Evolutionary conservation across 1,284 basidiomycete genomes (phyloP).

Genomic region (Calocybe gambosa): DNA sequence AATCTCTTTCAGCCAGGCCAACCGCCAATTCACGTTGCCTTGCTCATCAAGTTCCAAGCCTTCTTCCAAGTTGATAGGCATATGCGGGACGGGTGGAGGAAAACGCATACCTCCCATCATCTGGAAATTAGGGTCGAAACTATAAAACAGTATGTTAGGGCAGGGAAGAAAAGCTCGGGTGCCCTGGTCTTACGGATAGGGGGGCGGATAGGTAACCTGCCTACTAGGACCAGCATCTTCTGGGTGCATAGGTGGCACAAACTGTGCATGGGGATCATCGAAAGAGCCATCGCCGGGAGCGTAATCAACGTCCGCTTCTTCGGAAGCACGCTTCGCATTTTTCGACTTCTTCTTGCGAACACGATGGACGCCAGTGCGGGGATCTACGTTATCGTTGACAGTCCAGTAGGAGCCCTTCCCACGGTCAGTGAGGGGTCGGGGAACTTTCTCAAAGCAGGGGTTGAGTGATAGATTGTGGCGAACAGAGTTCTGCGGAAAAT

Average conservation of each 20-base stretch:
- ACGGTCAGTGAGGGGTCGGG: slow-evolving; percentile 81
- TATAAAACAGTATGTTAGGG: slow-evolving; percentile 21
- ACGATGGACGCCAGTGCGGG: slow-evolving; percentile 78
- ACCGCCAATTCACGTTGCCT: slow-evolving; percentile 72
- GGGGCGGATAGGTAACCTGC: slow-evolving; percentile 47
- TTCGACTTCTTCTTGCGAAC: slow-evolving; percentile 78
- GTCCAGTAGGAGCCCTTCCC: slow-evolving; percentile 87
- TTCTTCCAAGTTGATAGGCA: slow-evolving; percentile 55
- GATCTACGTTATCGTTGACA: slow-evolving; percentile 81
- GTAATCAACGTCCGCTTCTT: slow-evolving; percentile 59
- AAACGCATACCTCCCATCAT: slow-evolving; percentile 63
- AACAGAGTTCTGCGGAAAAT: slow-evolving; percentile 73
- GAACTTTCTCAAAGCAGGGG: slow-evolving; percentile 89
- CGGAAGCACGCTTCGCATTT: slow-evolving; percentile 38
- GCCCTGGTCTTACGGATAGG: slow-evolving; percentile 43
- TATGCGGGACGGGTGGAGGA: slow-evolving; percentile 43
- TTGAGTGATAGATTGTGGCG: slow-evolving; percentile 92
- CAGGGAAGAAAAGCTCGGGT: slow-evolving; percentile 10
- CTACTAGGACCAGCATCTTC: slow-evolving; percentile 54
- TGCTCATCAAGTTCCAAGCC: slow-evolving; percentile 67
- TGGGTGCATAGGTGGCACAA: slow-evolving; percentile 48
- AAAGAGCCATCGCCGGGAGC: slow-evolving; percentile 41
- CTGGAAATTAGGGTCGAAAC: slow-evolving; percentile 63
- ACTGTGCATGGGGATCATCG: slow-evolving; percentile 49
- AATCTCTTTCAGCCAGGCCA: slow-evolving; percentile 73